phyloP scores from a whole-genome alignment of 2,329 filamentous ascomycete genomes.

The Fonsecaea multimorphosa region DNA sequence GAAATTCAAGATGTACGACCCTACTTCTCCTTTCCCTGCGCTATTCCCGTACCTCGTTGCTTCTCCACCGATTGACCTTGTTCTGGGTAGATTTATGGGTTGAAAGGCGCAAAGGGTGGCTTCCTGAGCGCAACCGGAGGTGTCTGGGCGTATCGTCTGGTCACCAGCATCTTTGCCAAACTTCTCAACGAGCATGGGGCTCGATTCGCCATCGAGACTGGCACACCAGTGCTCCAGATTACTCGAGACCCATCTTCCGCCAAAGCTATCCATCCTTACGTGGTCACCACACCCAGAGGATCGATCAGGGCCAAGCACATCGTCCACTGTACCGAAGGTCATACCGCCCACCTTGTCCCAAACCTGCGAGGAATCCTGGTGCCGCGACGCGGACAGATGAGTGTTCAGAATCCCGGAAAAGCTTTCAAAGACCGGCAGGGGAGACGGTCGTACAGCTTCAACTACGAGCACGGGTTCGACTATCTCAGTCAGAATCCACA shows the following conservation, averaged over 20 bases:
- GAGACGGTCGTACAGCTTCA: slow-evolving; percentile 26
- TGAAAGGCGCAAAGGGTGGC: slow-evolving; percentile 31
- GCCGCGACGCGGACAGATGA: slow-evolving; percentile 52
- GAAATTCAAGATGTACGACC: background rate
- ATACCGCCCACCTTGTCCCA: slow-evolving; percentile 51
- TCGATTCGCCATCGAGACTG: slow-evolving; percentile 34
- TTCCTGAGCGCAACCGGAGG: slow-evolving; percentile 40
- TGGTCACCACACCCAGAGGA: slow-evolving; percentile 47
- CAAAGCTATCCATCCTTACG: slow-evolving; percentile 40
- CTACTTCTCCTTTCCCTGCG: too few species aligned
- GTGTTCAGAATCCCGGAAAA: slow-evolving; percentile 45
- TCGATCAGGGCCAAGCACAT: slow-evolving; percentile 44
- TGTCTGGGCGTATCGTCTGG: slow-evolving; percentile 46
- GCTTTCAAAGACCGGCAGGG: slow-evolving; percentile 30
- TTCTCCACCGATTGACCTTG: too few species aligned
- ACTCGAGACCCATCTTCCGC: background rate
- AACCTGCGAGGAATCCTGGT: slow-evolving; percentile 45
- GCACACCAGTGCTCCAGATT: slow-evolving; percentile 31
- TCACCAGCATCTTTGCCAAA: slow-evolving; percentile 39
- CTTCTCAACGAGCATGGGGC: slow-evolving; percentile 22
- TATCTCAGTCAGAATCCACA: slow-evolving; percentile 31
- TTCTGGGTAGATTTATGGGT: slow-evolving; percentile 33
- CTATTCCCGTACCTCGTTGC: too few species aligned
- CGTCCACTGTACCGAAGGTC: slow-evolving; percentile 52
- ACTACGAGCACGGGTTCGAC: slow-evolving; percentile 13